Evolutionary conservation across 106 monocot species (phyloP), one percentile per base, ranked within the genome.

Genomic region (Dendrobium huoshanense): DNA sequence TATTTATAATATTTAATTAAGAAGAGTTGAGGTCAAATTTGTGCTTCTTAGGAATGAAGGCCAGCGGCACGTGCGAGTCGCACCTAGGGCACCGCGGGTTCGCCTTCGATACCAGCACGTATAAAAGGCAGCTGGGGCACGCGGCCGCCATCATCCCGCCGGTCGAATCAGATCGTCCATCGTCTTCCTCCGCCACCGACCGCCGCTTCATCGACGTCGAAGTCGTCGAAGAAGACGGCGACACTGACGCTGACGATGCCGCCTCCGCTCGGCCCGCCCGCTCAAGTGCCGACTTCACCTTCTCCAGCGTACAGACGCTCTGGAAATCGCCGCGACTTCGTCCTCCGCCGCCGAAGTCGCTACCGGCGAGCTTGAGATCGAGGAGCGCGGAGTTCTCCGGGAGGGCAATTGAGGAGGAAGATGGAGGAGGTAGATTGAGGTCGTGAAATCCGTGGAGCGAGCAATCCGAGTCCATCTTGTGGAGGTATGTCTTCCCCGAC

Each of bases 41-140:
- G 9, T 77, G 83, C 78, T 82, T 88, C 90, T 95, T 92, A 20
- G 29, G 19, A 25, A 44, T 44, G 7, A 44, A 41, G 13, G 81
- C 84, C 0, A 67, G 9, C 51, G 88, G 89, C 20, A 93, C 91
- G 73, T 77, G 80, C 56, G 90, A 84, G 67, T 75, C 80, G 67
- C 93, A 93, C 43, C 89, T 43, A 9, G 86, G 89, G 86, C 93
- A 96, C 75, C 83, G 74, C 16, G 93, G 96, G 56, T 86, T 85
- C 4, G 20, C 37, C 79, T 79, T 87, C 13, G 93, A 83, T 17
- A 96, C 87, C 65, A 96, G 81, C 77, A 96, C 96, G 77, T 94
- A 96, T 5, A 87, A 70, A 49, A 96, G 86, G 77, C 96, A 96
- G 18, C 85, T 80, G 1, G 96, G 92, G 67, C 96, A 98, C 22